These are phyloP conservation scores for Liquidambar formosana DNA, from an alignment of 164 flowering plant genomes.

Conservation along the genomic window DNA sequence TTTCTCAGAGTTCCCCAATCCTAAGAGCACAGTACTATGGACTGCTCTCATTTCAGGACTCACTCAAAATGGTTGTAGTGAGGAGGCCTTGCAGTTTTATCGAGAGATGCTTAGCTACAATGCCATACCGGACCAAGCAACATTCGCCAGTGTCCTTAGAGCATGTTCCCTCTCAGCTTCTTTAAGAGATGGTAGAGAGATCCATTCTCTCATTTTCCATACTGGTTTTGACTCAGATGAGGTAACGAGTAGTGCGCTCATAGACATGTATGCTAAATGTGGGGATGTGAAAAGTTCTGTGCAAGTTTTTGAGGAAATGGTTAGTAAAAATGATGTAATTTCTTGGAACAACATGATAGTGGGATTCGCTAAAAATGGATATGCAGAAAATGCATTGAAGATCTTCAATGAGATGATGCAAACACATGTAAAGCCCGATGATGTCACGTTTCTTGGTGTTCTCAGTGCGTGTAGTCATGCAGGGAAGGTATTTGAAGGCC, in stretches of 20 bases:
- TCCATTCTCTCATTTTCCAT: constrained; percentile 64
- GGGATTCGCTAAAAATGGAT: constrained; percentile 87
- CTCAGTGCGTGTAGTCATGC: constrained; percentile 90
- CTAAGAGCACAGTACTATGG: constrained; percentile 65
- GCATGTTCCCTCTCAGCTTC: constrained; percentile 71
- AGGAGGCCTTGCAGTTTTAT: constrained; percentile 59
- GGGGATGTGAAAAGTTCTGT: constrained; percentile 70
- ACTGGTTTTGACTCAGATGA: constrained; percentile 66
- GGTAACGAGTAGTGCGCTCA: constrained; percentile 61
- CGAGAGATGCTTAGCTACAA: constrained; percentile 54
- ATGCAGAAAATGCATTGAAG: constrained; percentile 62
- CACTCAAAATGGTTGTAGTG: constrained; percentile 51
- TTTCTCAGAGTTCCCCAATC: constrained; percentile 58
- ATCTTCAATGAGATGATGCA: constrained; percentile 60
- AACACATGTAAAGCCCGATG: constrained; percentile 56
- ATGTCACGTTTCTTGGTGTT: constrained; percentile 81
- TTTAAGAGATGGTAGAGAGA: constrained; percentile 53
- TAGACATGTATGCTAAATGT: constrained; percentile 96
- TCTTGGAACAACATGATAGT: constrained; percentile 92
- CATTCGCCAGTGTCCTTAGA: constrained; percentile 71
- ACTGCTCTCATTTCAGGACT: constrained; percentile 81
- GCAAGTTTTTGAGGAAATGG: constrained; percentile 67
- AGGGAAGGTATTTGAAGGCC: constrained; percentile 73
- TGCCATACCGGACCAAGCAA: constrained; percentile 77
- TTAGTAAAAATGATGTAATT: constrained; percentile 48